Conservation (phyloP, 306 rosid genomes). For the Rosa multiflora region DNA sequence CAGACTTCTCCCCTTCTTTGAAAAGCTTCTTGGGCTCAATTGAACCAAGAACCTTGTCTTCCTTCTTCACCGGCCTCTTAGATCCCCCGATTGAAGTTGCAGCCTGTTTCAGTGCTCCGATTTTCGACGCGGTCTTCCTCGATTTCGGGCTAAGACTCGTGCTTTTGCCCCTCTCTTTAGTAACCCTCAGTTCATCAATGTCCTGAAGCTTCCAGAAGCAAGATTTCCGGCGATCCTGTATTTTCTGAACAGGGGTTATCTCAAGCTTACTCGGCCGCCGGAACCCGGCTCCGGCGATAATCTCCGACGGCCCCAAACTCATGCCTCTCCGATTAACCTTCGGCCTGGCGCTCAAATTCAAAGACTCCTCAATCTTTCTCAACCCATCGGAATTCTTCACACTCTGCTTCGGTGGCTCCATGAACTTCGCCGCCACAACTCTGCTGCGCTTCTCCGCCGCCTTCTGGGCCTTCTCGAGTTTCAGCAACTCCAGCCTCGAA, state of each 20-base stretch:
- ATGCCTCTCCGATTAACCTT: conserved; percentile 57
- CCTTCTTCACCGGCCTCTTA: conserved; percentile 51
- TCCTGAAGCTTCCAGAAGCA: conserved; percentile 72
- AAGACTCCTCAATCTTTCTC: conserved; percentile 39
- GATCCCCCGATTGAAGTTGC: conserved; percentile 47
- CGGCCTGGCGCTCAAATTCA: conserved; percentile 24
- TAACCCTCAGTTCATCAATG: conserved; percentile 42
- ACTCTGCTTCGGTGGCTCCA: conserved; percentile 53
- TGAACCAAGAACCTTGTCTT: conserved; percentile 36
- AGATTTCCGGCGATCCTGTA: conserved; percentile 75
- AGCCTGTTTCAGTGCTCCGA: conserved; percentile 38
- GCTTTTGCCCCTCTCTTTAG: conserved; percentile 49
- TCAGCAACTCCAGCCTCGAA: conserved; percentile 44
- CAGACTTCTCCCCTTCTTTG: conserved; percentile 56
- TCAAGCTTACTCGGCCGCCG: conserved; percentile 47
- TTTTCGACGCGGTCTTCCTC: conserved; percentile 40
- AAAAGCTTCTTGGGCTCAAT: conserved; percentile 80
- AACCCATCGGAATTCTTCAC: conserved; percentile 26
- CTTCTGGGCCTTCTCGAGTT: conserved; percentile 45
- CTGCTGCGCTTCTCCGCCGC: conserved; percentile 42
- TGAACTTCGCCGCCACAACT: conserved; percentile 51
- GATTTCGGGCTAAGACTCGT: conserved; percentile 55
- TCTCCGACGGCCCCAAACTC: conserved; percentile 83
- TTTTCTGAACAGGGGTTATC: conserved; percentile 47
- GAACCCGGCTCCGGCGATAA: conserved; percentile 36